Evolutionary conservation across 2,329 filamentous ascomycete species (phyloP), one percentile per base, ranked within the genome.

Genomic region (Aspergillus sp.): DNA sequence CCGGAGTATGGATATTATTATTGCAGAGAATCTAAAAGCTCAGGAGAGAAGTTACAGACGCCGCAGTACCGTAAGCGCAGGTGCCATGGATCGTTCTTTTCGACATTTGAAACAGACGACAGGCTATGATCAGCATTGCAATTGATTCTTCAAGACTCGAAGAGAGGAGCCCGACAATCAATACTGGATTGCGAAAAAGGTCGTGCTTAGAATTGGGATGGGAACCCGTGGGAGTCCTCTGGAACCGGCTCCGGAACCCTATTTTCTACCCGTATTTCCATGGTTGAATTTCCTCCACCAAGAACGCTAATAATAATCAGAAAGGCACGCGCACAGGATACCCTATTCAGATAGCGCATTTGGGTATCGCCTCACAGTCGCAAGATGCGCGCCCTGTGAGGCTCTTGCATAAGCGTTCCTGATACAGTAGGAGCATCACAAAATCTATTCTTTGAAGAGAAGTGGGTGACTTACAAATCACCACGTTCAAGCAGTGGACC

Each of bases 161-260:
- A 24, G 12, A 37, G 34, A n/a, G 15, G 34, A 5, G n/a, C 34
- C 34, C 15, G 34, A 37, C 34, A 37, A 62, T 60, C 57, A 33
- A 56, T 59, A 61, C 58, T 57, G 30, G 17, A 61, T 59, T 44
- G 54, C 61, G 60, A 47, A 62, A 62, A 50, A 59, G 61, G 56
- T 59, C 53, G 17, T 27, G 22, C 24, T 42, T 17, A 48, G 22
- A 24, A 19, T 27, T 24, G 24, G 12, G 13, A 15, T 41, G 12
- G n/a, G 17, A 41, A 24, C 33, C 34, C 13, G 13, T 52, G 20
- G 33, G 45, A 27, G 51, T 33, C 17, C 42, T 40, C 45, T 54
- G 52, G 45, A 56, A 52, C 45, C 46, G 37, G 46, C 34, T 41
- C 37, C 19, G 37, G 20, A 54, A 54, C 50, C 50, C 19, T 40